Conservation (phyloP, 306 rosid genomes). For the Castanea crenata region DNA sequence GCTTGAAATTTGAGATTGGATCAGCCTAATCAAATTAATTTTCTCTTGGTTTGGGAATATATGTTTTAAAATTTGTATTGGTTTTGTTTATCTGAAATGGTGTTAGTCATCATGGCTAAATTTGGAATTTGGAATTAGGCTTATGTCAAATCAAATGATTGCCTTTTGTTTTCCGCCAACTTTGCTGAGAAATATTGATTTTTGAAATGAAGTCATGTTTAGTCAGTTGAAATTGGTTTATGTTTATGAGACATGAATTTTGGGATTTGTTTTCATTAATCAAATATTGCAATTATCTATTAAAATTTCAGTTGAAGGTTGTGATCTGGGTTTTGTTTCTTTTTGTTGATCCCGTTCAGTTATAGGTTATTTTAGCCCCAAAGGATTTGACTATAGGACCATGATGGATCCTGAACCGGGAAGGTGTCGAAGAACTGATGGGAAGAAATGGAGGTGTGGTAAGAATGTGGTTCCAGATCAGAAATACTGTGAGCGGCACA, state of each 20-base stretch:
- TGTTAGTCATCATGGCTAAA: too few relatives aligned
- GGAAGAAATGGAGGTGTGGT: constrained; percentile 90
- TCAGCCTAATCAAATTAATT: background rate
- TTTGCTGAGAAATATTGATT: background rate
- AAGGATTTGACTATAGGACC: constrained; percentile 34
- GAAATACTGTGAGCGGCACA: constrained; percentile 81
- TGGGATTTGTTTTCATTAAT: constrained; percentile 10
- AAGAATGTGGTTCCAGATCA: constrained; percentile 41
- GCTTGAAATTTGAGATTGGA: background rate
- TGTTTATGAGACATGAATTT: background rate
- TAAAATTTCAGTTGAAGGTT: constrained; percentile 5
- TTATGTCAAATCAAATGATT: background rate
- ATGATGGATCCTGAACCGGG: constrained; percentile 61
- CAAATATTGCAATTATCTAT: background rate
- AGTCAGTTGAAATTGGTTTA: background rate
- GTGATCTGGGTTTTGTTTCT: constrained; percentile 11
- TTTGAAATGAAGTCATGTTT: too few relatives aligned
- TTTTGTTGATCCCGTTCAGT: constrained; percentile 32
- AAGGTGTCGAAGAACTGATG: constrained; percentile 94
- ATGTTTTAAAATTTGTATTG: background rate
- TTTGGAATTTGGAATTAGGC: too few relatives aligned
- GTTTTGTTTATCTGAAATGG: background rate
- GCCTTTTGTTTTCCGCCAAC: background rate
- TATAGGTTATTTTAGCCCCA: constrained; percentile 27
- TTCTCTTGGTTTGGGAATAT: background rate